Evolutionary conservation across 805 yeast species (phyloP).

Genomic region (Hanseniaspora occidentalis): DNA sequence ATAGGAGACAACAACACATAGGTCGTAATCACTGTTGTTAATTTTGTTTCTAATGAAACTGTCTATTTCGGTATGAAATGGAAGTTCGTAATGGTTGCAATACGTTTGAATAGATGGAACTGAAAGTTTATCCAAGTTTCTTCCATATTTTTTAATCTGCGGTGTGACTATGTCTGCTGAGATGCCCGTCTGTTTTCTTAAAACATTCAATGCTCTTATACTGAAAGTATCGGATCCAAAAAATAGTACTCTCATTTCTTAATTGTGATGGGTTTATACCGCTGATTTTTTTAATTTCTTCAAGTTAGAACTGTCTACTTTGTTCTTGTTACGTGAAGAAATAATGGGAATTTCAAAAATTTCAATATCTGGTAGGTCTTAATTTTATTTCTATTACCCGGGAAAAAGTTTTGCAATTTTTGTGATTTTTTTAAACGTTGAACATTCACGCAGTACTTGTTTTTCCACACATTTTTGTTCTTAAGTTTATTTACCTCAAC

Average conservation of each 20-base stretch:
- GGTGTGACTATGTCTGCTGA: conserved; percentile 25
- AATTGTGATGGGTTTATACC: background rate
- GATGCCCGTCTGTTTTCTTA: background rate
- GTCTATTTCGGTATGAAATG: conserved; percentile 15
- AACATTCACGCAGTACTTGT: too few species aligned
- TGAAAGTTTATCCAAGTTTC: background rate
- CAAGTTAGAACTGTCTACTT: too few species aligned
- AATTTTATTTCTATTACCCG: too few species aligned
- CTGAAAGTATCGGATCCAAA: conserved; percentile 75
- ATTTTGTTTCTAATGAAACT: conserved; percentile 9
- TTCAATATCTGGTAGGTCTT: too few species aligned
- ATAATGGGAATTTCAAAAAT: too few species aligned
- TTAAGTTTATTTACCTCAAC: too few species aligned
- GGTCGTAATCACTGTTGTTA: conserved; percentile 28
- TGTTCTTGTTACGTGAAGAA: too few species aligned
- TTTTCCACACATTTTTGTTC: too few species aligned
- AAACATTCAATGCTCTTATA: conserved; percentile 32
- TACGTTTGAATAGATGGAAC: conserved; percentile 3
- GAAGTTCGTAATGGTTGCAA: conserved; percentile 8
- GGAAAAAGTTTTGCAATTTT: too few species aligned
- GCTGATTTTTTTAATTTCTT: background rate
- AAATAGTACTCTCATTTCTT: conserved; percentile 35
- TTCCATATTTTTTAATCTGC: conserved; percentile 15
- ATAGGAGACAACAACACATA: conserved; percentile 86
- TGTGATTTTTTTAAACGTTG: too few species aligned